Percentiles rank a stretch among this genome's conserved stretches.
phyloP scores from a whole-genome alignment of 305 asterid genomes.

The Caryopteris hybrid region DNA sequence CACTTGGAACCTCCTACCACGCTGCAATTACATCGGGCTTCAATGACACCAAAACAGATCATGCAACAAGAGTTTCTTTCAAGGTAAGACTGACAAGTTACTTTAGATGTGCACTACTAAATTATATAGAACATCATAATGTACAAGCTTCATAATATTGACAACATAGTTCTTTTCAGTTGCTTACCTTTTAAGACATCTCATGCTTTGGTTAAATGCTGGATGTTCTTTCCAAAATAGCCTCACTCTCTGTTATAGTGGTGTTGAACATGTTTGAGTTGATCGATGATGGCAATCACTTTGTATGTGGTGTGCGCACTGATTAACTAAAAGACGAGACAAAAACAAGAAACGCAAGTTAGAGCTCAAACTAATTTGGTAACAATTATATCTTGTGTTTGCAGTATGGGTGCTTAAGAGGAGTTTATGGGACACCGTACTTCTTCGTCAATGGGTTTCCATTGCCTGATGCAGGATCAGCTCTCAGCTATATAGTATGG shows the following conservation, averaged over 20 bases:
- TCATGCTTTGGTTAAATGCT: not conserved
- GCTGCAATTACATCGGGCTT: slow-evolving; percentile 48
- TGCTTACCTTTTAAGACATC: not conserved
- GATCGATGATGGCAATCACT: no score
- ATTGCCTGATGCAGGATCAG: slow-evolving; percentile 59
- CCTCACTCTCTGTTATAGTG: no score
- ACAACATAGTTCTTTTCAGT: not conserved
- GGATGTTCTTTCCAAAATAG: not conserved
- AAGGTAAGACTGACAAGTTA: slow-evolving; percentile 42
- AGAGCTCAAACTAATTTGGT: no score
- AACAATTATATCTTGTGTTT: not conserved
- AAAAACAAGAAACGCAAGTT: no score
- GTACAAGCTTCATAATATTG: not conserved
- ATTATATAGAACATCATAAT: not conserved
- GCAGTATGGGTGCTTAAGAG: slow-evolving; percentile 81
- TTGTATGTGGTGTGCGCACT: no score
- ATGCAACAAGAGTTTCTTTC: slow-evolving; percentile 65
- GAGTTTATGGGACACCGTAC: slow-evolving; percentile 80
- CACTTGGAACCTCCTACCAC: slow-evolving; percentile 40
- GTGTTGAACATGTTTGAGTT: no score
- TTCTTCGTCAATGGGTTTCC: slow-evolving; percentile 90
- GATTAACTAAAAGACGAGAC: no score
- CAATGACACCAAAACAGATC: slow-evolving; percentile 48
- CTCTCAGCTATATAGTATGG: slow-evolving; percentile 52
- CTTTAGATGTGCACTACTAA: not conserved